Base-by-base conservation (phyloP, 2,329 filamentous ascomycete genomes). In the Phialemonium atrogriseum region DNA sequence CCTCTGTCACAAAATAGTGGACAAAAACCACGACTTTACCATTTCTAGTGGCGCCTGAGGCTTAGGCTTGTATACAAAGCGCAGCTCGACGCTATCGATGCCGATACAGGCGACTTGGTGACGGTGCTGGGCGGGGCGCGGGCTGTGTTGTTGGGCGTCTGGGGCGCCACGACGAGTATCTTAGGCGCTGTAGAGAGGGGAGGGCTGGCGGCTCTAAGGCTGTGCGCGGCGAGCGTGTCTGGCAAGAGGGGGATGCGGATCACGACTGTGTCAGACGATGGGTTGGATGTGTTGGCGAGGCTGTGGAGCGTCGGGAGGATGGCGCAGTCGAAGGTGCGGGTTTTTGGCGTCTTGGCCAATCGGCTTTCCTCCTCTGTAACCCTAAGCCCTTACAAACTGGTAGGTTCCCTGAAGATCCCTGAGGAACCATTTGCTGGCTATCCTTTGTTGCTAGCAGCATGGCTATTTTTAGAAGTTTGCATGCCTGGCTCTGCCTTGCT, bases 221-320 rank as follows among this genome's bases (percentile, higher is more conserved):
- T 1, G 47, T 50, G 41, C 67, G 61, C 55, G 25, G 50, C 49
- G 52, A 66, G 72, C 59, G 70, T 74, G 54, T 79, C 74, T 10
- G 74, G 73, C 8, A 78, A 61, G 5, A 79, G 60, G 19, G 75
- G 75, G 20, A 79, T 66, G 41, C 70, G 72, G 30, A 73, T 59
- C 38, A 58, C 49, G 24, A 48, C 44, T 44, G n/a, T n/a, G n/a
- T n/a, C 60, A 57, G 10, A 54, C 44, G 38, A 57, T 49, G 15
- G 42, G 30, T 32, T 50, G 32, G 26, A 45, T n/a, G 45, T 30
- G 27, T 46, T 32, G 28, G 45, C 41, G 27, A 51, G 38, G 26
- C 54, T 46, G 21, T 22, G 35, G 7, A 65, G 51, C 35, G 58
- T 51, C 16, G 74, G 74, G 34, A 80, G 61, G 38, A 73, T 52